Conservation (phyloP, 352 stramenopile genomes). For the Globisporangium acanthophoron region DNA sequence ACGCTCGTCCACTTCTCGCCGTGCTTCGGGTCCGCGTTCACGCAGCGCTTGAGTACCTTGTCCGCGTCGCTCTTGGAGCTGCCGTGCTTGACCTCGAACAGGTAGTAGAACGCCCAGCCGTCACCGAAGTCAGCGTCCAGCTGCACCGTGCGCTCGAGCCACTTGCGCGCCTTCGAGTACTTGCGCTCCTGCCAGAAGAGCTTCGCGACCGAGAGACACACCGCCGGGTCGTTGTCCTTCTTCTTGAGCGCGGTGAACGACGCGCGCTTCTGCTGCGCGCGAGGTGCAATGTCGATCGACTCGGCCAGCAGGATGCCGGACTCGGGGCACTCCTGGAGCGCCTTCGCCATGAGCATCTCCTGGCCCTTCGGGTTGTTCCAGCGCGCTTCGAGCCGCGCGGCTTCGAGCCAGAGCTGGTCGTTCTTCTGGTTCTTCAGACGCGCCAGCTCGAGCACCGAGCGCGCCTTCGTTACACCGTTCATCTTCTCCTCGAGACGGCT, state of each 20-base stretch:
- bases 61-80: conserved; percentile 65
- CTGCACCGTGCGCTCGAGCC: conserved; percentile 95
- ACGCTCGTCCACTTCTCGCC: conserved; percentile 93
- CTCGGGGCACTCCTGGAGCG: conserved; percentile 95
- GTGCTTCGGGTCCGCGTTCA: conserved; percentile 91
- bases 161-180: conserved; percentile 95
- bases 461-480: conserved; percentile 92
- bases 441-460: conserved; percentile 95
- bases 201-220: conserved; percentile 95
- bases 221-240: conserved; percentile 95
- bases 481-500: conserved; percentile 92
- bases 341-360: conserved; percentile 95
- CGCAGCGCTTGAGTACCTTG: conserved; percentile 83
- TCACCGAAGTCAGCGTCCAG: conserved; percentile 96
- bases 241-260: conserved; percentile 95
- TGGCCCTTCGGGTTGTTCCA: conserved; percentile 92
- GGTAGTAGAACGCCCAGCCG: conserved; percentile 96
- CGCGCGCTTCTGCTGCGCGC: conserved; percentile 94
- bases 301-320: conserved; percentile 95
- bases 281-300: conserved; percentile 92
- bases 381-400: conserved; percentile 91
- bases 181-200: conserved; percentile 97
- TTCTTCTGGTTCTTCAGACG: conserved; percentile 95
- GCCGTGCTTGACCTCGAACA: conserved; percentile 94
- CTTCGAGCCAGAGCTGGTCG: conserved; percentile 94